These are phyloP conservation scores for Chytriomyces hyalinus DNA, from an alignment of 192 early-diverging fungal species.

Conservation along the genomic window DNA sequence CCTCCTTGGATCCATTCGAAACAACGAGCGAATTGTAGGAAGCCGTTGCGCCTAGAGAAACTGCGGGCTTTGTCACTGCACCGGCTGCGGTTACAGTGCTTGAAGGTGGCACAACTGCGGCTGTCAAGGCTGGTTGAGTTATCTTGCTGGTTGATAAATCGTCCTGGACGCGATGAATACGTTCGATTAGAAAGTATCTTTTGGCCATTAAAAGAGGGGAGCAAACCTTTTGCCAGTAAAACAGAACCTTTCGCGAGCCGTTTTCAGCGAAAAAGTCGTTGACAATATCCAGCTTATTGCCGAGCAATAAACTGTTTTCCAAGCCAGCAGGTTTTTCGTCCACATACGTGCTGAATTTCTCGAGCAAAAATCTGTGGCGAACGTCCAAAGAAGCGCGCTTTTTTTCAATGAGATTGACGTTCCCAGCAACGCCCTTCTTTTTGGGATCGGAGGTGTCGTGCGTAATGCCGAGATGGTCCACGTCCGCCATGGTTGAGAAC, in stretches of 20 bases:
- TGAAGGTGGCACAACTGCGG: not conserved
- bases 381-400: conserved; percentile 60
- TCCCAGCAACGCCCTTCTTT: conserved; percentile 37
- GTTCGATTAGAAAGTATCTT: conserved; percentile 4
- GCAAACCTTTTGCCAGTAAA: conserved; percentile 65
- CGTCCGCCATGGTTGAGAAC: conserved; percentile 13
- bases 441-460: conserved; percentile 15
- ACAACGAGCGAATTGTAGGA: conserved; percentile 53
- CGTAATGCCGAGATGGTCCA: not conserved
- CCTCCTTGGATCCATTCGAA: conserved; percentile 57
- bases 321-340: conserved; percentile 64
- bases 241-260: conserved; percentile 57
- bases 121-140: not conserved
- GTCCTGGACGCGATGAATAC: conserved; percentile 21
- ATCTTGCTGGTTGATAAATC: not conserved
- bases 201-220: not conserved
- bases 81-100: not conserved
- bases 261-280: conserved; percentile 70
- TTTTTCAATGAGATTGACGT: conserved; percentile 56
- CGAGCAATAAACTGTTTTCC: conserved; percentile 60
- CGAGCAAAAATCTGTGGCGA: conserved; percentile 62
- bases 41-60: not conserved
- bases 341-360: conserved; percentile 59
- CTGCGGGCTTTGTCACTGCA: not conserved
- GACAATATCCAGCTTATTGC: conserved; percentile 61